Percentiles rank a stretch among this genome's conserved stretches.
Evolutionary conservation across 148 eudicot species (phyloP).

Genomic region (Pouteria glomerata): DNA sequence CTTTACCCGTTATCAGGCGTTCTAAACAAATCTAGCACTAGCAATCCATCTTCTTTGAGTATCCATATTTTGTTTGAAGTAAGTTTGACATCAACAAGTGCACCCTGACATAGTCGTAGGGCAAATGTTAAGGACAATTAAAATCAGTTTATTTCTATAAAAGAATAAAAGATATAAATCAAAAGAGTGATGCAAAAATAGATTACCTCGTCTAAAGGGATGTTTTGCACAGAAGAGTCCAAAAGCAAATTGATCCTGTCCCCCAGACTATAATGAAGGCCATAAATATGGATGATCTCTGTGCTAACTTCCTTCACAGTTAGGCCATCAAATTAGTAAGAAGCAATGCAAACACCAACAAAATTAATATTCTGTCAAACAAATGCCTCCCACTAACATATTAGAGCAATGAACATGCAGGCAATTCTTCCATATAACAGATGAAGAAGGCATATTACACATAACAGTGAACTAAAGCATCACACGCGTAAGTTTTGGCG

Average conservation of each 20-base stretch:
- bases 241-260: conserved; percentile 40
- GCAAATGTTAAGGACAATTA: background rate
- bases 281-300: conserved; percentile 43
- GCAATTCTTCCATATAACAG: background rate
- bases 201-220: conserved; percentile 63
- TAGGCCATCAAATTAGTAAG: conserved; percentile 6
- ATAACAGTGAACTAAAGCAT: background rate
- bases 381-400: background rate
- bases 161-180: background rate
- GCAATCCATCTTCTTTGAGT: conserved; percentile 68
- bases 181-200: background rate
- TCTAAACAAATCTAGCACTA: conserved; percentile 40
- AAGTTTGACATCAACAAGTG: conserved; percentile 62
- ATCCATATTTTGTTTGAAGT: conserved; percentile 69
- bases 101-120: conserved; percentile 36
- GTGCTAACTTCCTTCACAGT: conserved; percentile 48
- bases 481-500: background rate
- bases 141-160: background rate
- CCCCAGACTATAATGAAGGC: conserved; percentile 37
- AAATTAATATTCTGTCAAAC: background rate
- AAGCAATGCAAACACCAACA: conserved; percentile 4
- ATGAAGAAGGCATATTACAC: background rate
- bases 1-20: conserved; percentile 45
- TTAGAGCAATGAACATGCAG: background rate
- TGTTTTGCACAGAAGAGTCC: conserved; percentile 41